These are phyloP conservation scores for Wilcoxina mikolae DNA, from an alignment of 495 filamentous ascomycete species.

Conservation along the genomic window DNA sequence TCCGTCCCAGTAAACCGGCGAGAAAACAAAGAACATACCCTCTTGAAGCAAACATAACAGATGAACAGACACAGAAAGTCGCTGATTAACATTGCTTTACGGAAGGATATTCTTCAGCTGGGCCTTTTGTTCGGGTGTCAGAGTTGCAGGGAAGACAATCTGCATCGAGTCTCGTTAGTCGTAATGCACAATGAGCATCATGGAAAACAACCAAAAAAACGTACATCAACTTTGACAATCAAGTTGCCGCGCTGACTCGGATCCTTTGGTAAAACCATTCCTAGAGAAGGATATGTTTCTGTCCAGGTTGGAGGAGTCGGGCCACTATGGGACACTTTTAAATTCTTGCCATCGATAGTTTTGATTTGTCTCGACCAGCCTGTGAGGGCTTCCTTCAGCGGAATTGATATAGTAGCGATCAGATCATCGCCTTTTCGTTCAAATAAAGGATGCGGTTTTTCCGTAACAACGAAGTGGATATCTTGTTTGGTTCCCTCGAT, in stretches of 20 bases:
- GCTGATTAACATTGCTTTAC: constrained; percentile 9
- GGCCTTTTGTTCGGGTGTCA: constrained; percentile 63
- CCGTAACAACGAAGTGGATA: constrained; percentile 80
- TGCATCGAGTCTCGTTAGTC: constrained; percentile 4
- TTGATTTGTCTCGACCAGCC: constrained; percentile 80
- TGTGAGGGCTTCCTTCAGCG: constrained; percentile 91
- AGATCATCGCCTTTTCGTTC: constrained; percentile 78
- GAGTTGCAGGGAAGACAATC: constrained; percentile 51
- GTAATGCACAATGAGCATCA: not conserved
- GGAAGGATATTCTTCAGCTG: constrained; percentile 60
- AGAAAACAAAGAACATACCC: too few species aligned
- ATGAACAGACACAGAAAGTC: too few species aligned
- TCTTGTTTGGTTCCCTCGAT: constrained; percentile 96
- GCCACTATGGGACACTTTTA: constrained; percentile 59
- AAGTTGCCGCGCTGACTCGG: constrained; percentile 71
- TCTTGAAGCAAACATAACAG: too few species aligned
- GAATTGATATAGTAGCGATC: constrained; percentile 56
- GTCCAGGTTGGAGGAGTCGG: constrained; percentile 69
- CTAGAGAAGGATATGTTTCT: constrained; percentile 66
- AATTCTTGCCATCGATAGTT: constrained; percentile 84
- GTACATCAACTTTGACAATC: constrained; percentile 77
- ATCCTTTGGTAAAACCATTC: constrained; percentile 88
- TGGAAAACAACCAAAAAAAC: constrained; percentile 16
- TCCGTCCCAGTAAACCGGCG: too few species aligned
- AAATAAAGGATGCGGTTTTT: constrained; percentile 77